Conservation (phyloP, 345 rosid genomes). For the Gossypium mustelinum region DNA sequence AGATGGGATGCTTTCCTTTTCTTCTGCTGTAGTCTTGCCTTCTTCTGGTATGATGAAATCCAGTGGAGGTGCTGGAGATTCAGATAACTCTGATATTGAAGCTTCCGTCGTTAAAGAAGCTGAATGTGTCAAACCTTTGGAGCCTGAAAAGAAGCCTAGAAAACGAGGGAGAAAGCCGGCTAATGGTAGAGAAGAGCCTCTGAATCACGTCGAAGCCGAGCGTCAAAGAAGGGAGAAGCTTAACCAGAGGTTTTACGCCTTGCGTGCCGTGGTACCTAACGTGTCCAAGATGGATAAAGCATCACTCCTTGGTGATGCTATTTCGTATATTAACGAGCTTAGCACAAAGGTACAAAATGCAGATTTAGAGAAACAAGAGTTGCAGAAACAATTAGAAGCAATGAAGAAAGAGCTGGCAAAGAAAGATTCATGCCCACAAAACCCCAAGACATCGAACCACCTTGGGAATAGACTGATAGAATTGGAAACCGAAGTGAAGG, state of each 20-base stretch:
- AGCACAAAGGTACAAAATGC: constrained; percentile 49
- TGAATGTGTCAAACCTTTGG: constrained; percentile 55
- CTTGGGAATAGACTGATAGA: constrained; percentile 40
- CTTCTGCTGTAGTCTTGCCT: constrained; percentile 59
- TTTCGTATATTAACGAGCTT: constrained; percentile 83
- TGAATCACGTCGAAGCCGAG: constrained; percentile 98
- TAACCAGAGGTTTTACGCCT: constrained; percentile 76
- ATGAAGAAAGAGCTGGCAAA: constrained; percentile 41
- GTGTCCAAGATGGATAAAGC: constrained; percentile 99
- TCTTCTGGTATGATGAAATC: constrained; percentile 55
- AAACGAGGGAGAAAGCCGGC: constrained; percentile 97
- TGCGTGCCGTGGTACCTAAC: constrained; percentile 90
- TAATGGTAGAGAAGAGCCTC: constrained; percentile 89
- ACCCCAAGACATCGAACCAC: constrained; percentile 29
- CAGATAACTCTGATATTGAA: constrained; percentile 92
- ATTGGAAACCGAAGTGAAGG: constrained; percentile 82
- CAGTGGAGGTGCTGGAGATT: constrained; percentile 56
- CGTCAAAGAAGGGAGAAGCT: constrained; percentile 97
- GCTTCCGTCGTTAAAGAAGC: constrained; percentile 77
- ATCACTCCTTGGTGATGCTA: constrained; percentile 86
- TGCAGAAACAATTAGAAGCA: constrained; percentile 59
- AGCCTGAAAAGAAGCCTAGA: constrained; percentile 75
- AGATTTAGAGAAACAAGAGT: constrained; percentile 58
- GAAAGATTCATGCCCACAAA: constrained; percentile 35
- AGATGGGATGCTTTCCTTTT: constrained; percentile 34